phyloP scores from a whole-genome alignment of 805 yeast species.

The Tetrapisispora iriomotensis region DNA sequence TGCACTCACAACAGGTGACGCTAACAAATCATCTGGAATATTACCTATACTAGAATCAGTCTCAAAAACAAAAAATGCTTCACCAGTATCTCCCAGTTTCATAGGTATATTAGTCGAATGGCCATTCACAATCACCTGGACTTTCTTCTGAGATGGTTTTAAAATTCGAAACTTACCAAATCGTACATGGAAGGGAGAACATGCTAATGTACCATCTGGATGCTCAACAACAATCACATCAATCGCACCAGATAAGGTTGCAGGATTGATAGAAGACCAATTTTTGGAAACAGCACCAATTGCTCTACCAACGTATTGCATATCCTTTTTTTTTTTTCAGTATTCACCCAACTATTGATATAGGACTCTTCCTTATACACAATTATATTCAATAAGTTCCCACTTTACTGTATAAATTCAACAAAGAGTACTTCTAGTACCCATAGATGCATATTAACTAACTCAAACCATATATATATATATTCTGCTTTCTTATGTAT shows the following conservation, averaged over 20 bases:
- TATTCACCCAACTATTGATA: no score
- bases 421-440: no score
- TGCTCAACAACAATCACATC: slow-evolving; percentile 93
- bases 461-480: no score
- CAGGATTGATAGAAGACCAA: slow-evolving; percentile 94
- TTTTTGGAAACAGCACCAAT: slow-evolving; percentile 92
- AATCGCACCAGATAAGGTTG: slow-evolving; percentile 93
- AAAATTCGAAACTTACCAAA: slow-evolving; percentile 90
- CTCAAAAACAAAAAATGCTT: slow-evolving; percentile 93
- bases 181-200: slow-evolving; percentile 94
- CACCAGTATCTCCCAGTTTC: slow-evolving; percentile 97
- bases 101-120: slow-evolving; percentile 74
- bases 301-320: slow-evolving; percentile 97
- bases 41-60: slow-evolving; percentile 47
- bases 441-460: no score
- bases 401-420: no score
- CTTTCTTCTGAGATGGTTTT: slow-evolving; percentile 91
- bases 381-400: no score
- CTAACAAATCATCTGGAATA: slow-evolving; percentile 68
- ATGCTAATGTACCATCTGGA: slow-evolving; percentile 63
- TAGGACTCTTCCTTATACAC: no score
- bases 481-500: no score
- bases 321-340: slow-evolving; percentile 27
- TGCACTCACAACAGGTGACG: slow-evolving; percentile 77
- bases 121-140: slow-evolving; percentile 80